Percentiles rank a stretch among this genome's conserved stretches.
Evolutionary conservation across 2,329 filamentous ascomycete species (phyloP).

Genomic region (Torrubiella hemipterigena): DNA sequence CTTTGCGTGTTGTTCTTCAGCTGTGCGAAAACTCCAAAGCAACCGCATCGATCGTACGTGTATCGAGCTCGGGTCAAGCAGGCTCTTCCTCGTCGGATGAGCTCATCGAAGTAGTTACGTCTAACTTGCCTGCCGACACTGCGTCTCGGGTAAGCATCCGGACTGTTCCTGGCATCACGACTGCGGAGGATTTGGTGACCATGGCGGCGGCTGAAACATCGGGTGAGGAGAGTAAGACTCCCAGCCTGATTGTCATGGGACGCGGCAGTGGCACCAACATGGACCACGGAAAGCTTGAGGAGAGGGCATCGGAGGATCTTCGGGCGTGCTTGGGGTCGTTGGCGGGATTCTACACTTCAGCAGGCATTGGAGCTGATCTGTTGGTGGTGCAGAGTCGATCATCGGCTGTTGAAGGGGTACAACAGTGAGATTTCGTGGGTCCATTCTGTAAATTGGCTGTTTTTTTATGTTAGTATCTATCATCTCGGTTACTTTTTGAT

Average conservation of each 20-base stretch:
- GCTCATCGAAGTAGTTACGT: slow-evolving; percentile 7
- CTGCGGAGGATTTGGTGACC: slow-evolving; percentile 12
- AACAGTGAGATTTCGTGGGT: not conserved
- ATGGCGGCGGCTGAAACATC: slow-evolving; percentile 7
- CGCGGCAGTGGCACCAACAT: slow-evolving; percentile 8
- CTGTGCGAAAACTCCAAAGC: slow-evolving; percentile 69
- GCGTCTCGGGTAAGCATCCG: slow-evolving; percentile 11
- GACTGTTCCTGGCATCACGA: slow-evolving; percentile 6
- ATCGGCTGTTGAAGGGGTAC: no score
- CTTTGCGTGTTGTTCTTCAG: slow-evolving; percentile 71
- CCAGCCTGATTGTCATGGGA: slow-evolving; percentile 13
- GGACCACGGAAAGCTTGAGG: slow-evolving; percentile 12
- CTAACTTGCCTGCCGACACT: slow-evolving; percentile 5
- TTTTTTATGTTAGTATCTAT: no score
- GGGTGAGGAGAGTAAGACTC: slow-evolving; percentile 3
- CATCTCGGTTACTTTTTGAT: no score
- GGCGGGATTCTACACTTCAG: slow-evolving; percentile 11
- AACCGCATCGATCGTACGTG: slow-evolving; percentile 56
- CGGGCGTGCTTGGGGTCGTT: slow-evolving; percentile 12
- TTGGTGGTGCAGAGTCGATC: slow-evolving; percentile 15
- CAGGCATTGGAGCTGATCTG: slow-evolving; percentile 12
- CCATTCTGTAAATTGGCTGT: not conserved
- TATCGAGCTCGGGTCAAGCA: slow-evolving; percentile 1
- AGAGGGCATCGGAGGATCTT: slow-evolving; percentile 9
- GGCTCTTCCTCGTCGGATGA: slow-evolving; percentile 4